Conservation (phyloP, 257 asterid genomes). For the Capsicum chinense region DNA sequence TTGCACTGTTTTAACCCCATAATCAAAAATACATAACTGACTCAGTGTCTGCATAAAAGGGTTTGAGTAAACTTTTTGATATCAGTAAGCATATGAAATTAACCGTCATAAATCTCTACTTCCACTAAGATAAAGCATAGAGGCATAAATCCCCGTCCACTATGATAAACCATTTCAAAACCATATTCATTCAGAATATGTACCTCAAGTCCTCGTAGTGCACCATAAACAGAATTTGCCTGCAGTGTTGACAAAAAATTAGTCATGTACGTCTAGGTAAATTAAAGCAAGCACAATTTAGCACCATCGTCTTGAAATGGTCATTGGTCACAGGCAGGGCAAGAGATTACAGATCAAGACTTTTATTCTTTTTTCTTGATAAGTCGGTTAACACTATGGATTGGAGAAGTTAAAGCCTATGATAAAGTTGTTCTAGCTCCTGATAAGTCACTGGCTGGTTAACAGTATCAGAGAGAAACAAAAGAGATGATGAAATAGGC, state of each 20-base stretch:
- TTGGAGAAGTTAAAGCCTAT: not conserved
- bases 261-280: not conserved
- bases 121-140: not conserved
- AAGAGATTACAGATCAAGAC: not conserved
- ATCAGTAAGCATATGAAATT: not conserved
- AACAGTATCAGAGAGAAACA: not conserved
- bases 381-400: not conserved
- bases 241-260: constrained; percentile 39
- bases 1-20: constrained; percentile 69
- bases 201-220: constrained; percentile 92
- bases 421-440: not conserved
- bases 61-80: not conserved
- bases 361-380: not conserved
- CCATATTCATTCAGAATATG: constrained; percentile 7
- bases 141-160: not conserved
- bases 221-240: constrained; percentile 90
- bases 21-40: constrained; percentile 80
- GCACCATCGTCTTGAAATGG: not conserved
- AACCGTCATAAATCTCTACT: not conserved
- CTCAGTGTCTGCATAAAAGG: constrained; percentile 65
- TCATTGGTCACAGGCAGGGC: not conserved
- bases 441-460: not conserved
- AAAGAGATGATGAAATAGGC: not conserved
- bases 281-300: not conserved
- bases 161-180: not conserved